Percentiles rank a stretch among this genome's conserved stretches.
phyloP scores from a whole-genome alignment of 2,329 filamentous ascomycete genomes.

The Neospermospora avenae region DNA sequence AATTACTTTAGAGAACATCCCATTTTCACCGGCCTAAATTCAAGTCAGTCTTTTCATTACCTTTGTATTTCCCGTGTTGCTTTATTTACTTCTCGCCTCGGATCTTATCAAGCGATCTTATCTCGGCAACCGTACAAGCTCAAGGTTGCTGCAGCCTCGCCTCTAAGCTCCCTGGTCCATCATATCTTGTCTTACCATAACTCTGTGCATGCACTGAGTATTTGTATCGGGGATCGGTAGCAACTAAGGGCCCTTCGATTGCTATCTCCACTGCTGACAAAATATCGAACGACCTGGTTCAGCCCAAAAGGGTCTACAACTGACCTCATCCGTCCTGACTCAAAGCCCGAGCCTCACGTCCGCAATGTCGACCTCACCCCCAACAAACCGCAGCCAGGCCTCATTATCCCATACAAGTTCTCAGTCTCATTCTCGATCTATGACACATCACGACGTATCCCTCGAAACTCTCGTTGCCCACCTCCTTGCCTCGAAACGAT shows the following conservation, averaged over 20 bases:
- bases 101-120: not conserved
- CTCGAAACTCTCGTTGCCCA: conserved; percentile 80
- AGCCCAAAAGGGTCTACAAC: not conserved
- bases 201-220: not conserved
- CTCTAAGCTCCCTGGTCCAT: not conserved
- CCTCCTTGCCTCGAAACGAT: conserved; percentile 82
- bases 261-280: not conserved
- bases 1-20: too few relatives aligned
- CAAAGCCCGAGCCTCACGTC: not conserved
- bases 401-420: conserved; percentile 26
- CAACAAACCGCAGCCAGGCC: conserved; percentile 26
- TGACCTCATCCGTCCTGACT: not conserved
- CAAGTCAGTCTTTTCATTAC: not conserved
- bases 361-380: conserved; percentile 12
- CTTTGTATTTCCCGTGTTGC: not conserved
- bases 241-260: not conserved
- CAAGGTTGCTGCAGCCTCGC: not conserved
- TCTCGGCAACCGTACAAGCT: not conserved
- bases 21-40: not conserved
- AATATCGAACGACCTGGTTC: not conserved
- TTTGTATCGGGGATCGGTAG: not conserved
- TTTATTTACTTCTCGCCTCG: conserved; percentile 1
- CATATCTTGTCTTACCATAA: not conserved
- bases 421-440: conserved; percentile 23
- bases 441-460: conserved; percentile 34